Evolutionary conservation across 768 basidiomycete species (phyloP), one percentile per base, ranked within the genome.

Genomic region (Tricholoma flavovirens): DNA sequence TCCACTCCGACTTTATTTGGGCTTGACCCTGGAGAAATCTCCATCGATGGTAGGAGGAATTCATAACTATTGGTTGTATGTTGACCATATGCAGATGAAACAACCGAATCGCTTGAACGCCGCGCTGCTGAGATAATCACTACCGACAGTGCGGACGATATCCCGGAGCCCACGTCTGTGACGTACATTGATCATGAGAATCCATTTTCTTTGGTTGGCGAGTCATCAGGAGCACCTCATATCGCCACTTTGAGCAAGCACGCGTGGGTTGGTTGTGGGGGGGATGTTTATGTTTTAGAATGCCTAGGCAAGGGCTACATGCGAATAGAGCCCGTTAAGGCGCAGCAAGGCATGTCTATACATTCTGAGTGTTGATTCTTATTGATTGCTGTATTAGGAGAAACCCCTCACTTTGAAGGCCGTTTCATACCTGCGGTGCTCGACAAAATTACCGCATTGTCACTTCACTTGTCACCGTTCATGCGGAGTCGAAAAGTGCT

Each of bases 1-100:
- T 90, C 85, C 14, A 78, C 82, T 10, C 94, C 95, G 0, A 91
- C 88, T 6, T 71, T 98, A 10, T 89, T 94, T 64, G 95, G 95
- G 0, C 71, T 98, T 4, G 85, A 90, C 64, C 87, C 90, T n/a
- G 67, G 74, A 10, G 81, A 83, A 55, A 66, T 88, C 6, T 69
- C 71, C 19, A 71, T 83, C n/a, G 82, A 90, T 50, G 86, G 88
- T 87, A 62, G 61, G 69, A 55, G 48, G 35, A 26, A 46, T 33
- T 32, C 6, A 30, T 14, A 30, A 10, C 21, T 33, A 19, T 51
- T 36, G 12, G 15, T 30, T 45, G 46, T 15, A 32, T 50, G 36
- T 49, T 58, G 59, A 32, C 56, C 46, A 45, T 54, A 32, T 42
- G 8, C 53, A 87, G 87, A 84, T 65, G 80, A 78, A 57, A 79